These are phyloP conservation scores for Vigna hirtella DNA, from an alignment of 306 rosid genomes.

Conservation along the genomic window DNA sequence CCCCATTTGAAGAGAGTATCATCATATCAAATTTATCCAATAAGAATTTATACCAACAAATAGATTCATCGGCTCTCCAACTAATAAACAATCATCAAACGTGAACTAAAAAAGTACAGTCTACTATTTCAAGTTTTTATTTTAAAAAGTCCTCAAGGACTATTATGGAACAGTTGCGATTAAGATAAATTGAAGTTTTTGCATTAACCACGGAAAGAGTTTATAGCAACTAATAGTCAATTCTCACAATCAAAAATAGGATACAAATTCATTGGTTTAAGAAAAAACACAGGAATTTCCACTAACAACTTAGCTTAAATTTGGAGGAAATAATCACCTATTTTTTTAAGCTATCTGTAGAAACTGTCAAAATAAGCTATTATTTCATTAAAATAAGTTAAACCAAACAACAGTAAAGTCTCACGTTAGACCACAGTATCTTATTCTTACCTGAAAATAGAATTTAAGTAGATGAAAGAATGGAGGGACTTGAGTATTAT, in stretches of 20 bases:
- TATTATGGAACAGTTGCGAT: neutral
- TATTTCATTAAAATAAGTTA: neutral
- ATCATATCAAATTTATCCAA: slow-evolving; percentile 31
- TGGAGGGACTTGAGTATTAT: neutral
- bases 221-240: neutral
- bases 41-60: slow-evolving; percentile 13
- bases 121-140: too few relatives aligned
- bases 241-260: neutral
- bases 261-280: neutral
- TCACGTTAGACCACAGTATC: neutral
- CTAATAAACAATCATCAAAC: slow-evolving; percentile 3
- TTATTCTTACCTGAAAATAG: neutral
- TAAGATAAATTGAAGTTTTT: neutral
- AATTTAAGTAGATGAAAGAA: neutral
- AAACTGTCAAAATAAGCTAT: neutral
- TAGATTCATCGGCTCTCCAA: neutral
- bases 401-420: neutral
- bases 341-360: neutral
- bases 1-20: slow-evolving; percentile 1
- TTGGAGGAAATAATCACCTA: neutral
- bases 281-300: neutral
- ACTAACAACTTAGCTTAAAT: neutral
- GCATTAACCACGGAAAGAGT: neutral
- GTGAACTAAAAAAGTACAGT: too few relatives aligned
- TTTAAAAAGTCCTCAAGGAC: neutral